phyloP scores from a whole-genome alignment of 306 rosid species.

The Gynostemma pentaphyllum region DNA sequence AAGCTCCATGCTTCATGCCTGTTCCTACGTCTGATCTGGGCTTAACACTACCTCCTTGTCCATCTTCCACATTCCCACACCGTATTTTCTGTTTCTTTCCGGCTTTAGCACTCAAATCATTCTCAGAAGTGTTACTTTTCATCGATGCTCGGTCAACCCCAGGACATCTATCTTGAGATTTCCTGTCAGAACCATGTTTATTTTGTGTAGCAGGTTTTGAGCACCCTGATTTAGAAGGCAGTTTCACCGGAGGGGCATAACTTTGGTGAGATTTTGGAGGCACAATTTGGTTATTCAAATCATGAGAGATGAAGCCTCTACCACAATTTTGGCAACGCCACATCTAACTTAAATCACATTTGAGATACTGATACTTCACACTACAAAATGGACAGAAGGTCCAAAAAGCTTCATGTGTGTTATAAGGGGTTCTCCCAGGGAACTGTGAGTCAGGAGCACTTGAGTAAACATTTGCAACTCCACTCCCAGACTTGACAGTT shows the following conservation, averaged over 20 bases:
- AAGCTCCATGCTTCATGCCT: slow-evolving; percentile 22
- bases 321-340: slow-evolving; percentile 50
- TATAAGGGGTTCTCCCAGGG: slow-evolving; percentile 16
- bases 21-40: slow-evolving; percentile 19
- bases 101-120: slow-evolving; percentile 14
- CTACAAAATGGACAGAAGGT: slow-evolving; percentile 51
- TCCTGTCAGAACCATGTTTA: slow-evolving; percentile 13
- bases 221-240: slow-evolving; percentile 24
- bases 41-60: slow-evolving; percentile 22
- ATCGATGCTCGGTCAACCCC: slow-evolving; percentile 11
- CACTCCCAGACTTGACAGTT: slow-evolving; percentile 11
- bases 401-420: slow-evolving; percentile 50
- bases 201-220: slow-evolving; percentile 26
- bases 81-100: slow-evolving; percentile 23
- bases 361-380: slow-evolving; percentile 42
- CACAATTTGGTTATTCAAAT: slow-evolving; percentile 21
- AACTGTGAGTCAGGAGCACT: slow-evolving; percentile 26
- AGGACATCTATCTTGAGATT: slow-evolving; percentile 6
- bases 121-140: slow-evolving; percentile 24
- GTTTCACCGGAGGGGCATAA: slow-evolving; percentile 16
- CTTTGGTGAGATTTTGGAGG: slow-evolving; percentile 18
- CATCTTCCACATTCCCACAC: slow-evolving; percentile 18
- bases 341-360: slow-evolving; percentile 19
- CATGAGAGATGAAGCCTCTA: slow-evolving; percentile 33
- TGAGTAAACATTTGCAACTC: slow-evolving; percentile 19